Conservation (phyloP, 2,329 filamentous ascomycete species). For the Aureobasidium namibiae region DNA sequence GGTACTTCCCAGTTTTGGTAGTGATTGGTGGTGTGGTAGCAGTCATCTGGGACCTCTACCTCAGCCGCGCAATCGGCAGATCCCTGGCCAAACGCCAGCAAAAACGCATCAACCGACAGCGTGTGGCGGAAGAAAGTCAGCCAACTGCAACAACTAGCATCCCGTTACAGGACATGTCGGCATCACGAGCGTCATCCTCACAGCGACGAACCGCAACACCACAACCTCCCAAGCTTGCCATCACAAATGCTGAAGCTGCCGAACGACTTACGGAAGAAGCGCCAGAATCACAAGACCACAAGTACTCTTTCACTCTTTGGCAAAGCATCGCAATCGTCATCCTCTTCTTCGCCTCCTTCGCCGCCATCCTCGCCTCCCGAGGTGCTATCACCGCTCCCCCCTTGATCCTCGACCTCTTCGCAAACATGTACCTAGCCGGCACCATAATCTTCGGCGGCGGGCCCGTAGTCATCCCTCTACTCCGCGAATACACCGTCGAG, state of each 20-base stretch:
- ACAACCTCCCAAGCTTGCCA: background rate
- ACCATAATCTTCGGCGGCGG: conserved; percentile 47
- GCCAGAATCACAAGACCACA: background rate
- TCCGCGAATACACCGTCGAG: conserved; percentile 46
- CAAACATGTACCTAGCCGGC: conserved; percentile 66
- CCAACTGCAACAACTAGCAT: background rate
- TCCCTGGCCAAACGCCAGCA: background rate
- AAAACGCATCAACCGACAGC: background rate
- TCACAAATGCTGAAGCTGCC: background rate
- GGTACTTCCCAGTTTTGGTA: conserved; percentile 66
- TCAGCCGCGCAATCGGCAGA: background rate
- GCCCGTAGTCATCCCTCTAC: conserved; percentile 37
- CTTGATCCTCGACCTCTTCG: conserved; percentile 53
- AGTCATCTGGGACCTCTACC: conserved; percentile 44
- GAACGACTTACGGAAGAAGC: background rate
- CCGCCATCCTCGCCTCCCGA: conserved; percentile 45
- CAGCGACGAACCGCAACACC: background rate
- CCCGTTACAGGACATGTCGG: background rate
- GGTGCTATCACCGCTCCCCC: conserved; percentile 32
- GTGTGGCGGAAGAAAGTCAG: background rate
- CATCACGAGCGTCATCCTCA: background rate
- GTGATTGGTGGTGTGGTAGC: conserved; percentile 45
- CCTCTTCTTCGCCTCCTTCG: conserved; percentile 35
- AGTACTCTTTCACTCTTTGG: background rate
- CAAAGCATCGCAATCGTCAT: conserved; percentile 2